These are phyloP conservation scores for Cryptosporidium andersoni DNA, from an alignment of 169 alveolate species.

Conservation along the genomic window DNA sequence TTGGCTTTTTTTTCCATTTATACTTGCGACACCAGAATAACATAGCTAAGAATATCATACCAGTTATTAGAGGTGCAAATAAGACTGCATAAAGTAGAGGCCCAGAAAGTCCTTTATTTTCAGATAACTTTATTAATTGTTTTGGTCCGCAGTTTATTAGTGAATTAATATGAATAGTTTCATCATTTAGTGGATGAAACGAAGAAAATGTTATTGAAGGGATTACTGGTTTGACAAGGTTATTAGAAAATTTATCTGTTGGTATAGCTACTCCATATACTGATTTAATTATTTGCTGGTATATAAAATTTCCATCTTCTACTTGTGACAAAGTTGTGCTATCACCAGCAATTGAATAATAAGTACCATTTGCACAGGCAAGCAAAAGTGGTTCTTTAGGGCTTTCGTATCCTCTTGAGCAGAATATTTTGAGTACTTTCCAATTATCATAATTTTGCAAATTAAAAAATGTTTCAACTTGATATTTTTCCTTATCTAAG, in stretches of 20 bases:
- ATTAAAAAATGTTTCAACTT: slow-evolving; percentile 37
- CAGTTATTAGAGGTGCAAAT: slow-evolving; percentile 59
- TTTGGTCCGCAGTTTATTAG: slow-evolving; percentile 39
- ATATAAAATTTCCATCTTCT: slow-evolving; percentile 5
- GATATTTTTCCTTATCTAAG: slow-evolving; percentile 30
- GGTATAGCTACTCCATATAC: slow-evolving; percentile 10
- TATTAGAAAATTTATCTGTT: background rate
- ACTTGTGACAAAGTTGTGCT: slow-evolving; percentile 36
- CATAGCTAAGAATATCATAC: slow-evolving; percentile 47
- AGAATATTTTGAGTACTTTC: slow-evolving; percentile 37
- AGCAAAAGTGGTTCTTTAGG: slow-evolving; percentile 41
- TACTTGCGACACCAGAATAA: slow-evolving; percentile 60
- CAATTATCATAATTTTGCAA: background rate
- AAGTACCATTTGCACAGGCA: slow-evolving; percentile 56
- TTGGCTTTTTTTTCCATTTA: slow-evolving; percentile 54
- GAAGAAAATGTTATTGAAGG: slow-evolving; percentile 9
- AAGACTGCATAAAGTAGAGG: slow-evolving; percentile 62
- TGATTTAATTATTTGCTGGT: slow-evolving; percentile 6
- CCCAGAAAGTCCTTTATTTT: slow-evolving; percentile 63
- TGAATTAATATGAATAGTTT: background rate
- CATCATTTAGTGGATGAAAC: background rate
- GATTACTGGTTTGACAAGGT: background rate
- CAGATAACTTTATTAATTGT: slow-evolving; percentile 35
- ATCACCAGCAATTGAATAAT: slow-evolving; percentile 44
- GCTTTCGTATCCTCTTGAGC: slow-evolving; percentile 63